Evolutionary conservation across 2,329 filamentous ascomycete genomes (phyloP), one percentile per base, ranked within the genome.

Genomic region (Colletotrichum horii): DNA sequence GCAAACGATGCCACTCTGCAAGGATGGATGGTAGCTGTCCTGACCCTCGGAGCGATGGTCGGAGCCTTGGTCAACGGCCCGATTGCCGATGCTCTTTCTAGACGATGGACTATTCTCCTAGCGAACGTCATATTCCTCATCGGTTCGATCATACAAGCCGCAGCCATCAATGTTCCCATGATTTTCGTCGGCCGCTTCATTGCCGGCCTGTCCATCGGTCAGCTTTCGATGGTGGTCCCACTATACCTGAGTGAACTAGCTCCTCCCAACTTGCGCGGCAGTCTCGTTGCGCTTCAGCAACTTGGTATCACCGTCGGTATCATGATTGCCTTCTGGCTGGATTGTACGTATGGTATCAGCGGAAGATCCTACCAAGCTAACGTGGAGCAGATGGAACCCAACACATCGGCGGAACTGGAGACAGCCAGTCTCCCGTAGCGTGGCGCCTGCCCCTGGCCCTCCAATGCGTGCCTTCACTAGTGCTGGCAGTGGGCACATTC

Each of bases 11-110:
- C 69, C 19, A 71, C 69, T 22, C 69, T 66, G 12, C 61, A 43
- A 26, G 69, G 60, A 24, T 71, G 61, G 8, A 79, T 83, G 78
- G 83, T 81, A 3, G 79, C 84, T 3, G 86, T 89, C 77, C 84
- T 92, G 22, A 88, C 91, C 79, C 84, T 92, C 3, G 90, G 90
- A 68, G 90, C 90, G 48, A 89, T 87, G 87, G 80, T 88, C 65
- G 88, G 89, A 4, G 88, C 88, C 3, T 81, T 90, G 30, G 67
- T 83, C 75, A 86, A 86, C 70, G 85, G 85, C 2, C 83, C 85
- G 2, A 77, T 86, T 30, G 84, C 84, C 30, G 84, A 86, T 71
- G 79, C 77, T 4, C 70, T 85, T 28, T 81, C 80, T 2, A 79
- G 84, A 26, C 84, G 83, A 69, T 80, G 83, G 4, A 83, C 82